These are phyloP conservation scores for Achaetomiella virescens DNA, from an alignment of 495 filamentous ascomycete genomes.

Conservation along the genomic window DNA sequence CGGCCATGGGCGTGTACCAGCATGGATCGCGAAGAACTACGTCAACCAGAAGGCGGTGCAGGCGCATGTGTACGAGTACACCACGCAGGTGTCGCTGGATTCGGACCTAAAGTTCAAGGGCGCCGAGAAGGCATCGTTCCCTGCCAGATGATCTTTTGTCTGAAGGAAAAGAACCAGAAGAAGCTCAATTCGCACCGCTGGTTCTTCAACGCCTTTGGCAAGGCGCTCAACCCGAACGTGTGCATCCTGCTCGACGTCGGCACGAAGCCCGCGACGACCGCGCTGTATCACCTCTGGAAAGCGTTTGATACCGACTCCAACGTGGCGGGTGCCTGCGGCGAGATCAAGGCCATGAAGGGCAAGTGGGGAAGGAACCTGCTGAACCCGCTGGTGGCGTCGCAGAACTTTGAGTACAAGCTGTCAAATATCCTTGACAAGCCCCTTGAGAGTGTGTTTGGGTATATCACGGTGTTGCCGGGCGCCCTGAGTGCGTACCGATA, in stretches of 20 bases:
- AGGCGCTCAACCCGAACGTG: constrained; percentile 87
- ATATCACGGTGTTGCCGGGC: constrained; percentile 94
- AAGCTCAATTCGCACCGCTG: constrained; percentile 98
- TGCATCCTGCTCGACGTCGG: constrained; percentile 96
- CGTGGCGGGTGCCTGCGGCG: constrained; percentile 91
- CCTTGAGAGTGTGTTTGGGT: constrained; percentile 93
- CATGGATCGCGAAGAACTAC: constrained; percentile 97
- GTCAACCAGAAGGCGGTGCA: constrained; percentile 82
- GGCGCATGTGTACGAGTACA: constrained; percentile 98
- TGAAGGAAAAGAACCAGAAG: constrained; percentile 97
- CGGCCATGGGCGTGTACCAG: constrained; percentile 98
- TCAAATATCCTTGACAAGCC: constrained; percentile 98
- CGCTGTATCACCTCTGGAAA: constrained; percentile 98
- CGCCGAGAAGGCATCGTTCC: constrained; percentile 98
- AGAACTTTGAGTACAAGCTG: constrained; percentile 99
- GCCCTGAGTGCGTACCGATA: constrained; percentile 94
- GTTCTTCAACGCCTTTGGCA: constrained; percentile 99
- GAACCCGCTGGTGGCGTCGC: constrained; percentile 91
- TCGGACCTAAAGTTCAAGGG: constrained; percentile 96
- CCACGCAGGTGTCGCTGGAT: constrained; percentile 94
- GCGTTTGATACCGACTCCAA: constrained; percentile 96
- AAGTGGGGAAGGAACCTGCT: constrained; percentile 74
- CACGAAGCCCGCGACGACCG: constrained; percentile 76
- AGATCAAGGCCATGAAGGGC: constrained; percentile 95
- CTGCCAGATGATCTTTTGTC: constrained; percentile 95